Base-by-base conservation (phyloP, 768 basidiomycete species). In the Leucosporidium scottii region DNA sequence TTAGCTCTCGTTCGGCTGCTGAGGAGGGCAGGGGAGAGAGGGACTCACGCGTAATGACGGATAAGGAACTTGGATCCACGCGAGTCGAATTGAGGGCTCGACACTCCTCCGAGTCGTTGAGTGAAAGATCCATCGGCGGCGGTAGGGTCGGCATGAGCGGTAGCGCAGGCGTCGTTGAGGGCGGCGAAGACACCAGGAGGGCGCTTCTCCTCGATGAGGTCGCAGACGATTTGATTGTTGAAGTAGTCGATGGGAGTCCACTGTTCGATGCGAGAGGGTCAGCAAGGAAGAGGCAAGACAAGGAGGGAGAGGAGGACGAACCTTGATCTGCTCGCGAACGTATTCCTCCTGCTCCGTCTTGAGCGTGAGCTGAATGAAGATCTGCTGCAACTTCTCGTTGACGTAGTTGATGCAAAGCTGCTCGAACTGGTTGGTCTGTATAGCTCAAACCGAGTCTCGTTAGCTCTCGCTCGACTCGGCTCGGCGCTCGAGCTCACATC, bases 331-430 rank as follows among this genome's bases (percentile, higher is more conserved):
- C 79, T 99, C 96, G 65, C 90, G 85, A 34, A 97, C 92, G 76
- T 99, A 99, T 80, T 99, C 96, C 77, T 99, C 96, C 78, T 99
- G 96, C 77, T 99, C 96, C 23, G 94, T 93, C 82, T 99, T 99
- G 76, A 99, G 82, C 0, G 96, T 99, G 59, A 99, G 83, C 78
- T 99, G 93, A 75, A 99, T 99, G 81, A 99, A 99, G 76, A 98
- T 99, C 77, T 76, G 94, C 75, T 99, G 94, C 30, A 99, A 84
- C 80, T 99, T 99, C 80, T 99, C 96, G 83, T 99, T 99, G 81
- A 98, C 96, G 75, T 99, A 99, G 82, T 99, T 99, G 83, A 99
- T 99, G 81, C 96, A 99, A 25, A 99, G 85, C 79, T 99, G 93
- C 77, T 93, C 92, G 76, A 93, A 93, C 7, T 91, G 92, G 79